These are phyloP conservation scores for Phytophthora agathidicida DNA, from an alignment of 352 stramenopile species.

Conservation along the genomic window DNA sequence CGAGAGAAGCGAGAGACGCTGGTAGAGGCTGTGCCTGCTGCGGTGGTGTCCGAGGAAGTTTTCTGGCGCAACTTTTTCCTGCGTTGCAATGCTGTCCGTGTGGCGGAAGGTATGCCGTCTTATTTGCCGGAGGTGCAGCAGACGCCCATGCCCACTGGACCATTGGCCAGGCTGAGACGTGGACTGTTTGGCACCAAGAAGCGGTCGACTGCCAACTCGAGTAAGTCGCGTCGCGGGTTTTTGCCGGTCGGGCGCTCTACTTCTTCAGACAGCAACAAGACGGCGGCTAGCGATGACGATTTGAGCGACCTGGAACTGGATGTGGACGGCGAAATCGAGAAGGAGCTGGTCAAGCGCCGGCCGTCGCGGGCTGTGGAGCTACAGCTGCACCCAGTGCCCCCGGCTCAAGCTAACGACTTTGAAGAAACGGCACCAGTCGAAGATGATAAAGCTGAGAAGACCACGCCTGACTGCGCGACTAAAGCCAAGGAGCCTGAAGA, in stretches of 20 bases:
- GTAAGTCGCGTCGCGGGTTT: constrained; percentile 43
- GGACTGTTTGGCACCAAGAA: constrained; percentile 56
- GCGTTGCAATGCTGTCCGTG: constrained; percentile 60
- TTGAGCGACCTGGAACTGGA: constrained; percentile 69
- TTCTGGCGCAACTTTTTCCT: constrained; percentile 84
- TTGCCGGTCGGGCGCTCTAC: constrained; percentile 28
- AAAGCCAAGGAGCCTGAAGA: constrained; percentile 24
- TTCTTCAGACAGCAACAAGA: constrained; percentile 40
- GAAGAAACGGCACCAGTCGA: constrained; percentile 1
- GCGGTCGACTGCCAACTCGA: constrained; percentile 36
- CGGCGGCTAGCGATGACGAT: constrained; percentile 34
- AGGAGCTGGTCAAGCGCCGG: constrained; percentile 60
- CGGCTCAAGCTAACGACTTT: constrained; percentile 13
- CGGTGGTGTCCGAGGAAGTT: constrained; percentile 52
- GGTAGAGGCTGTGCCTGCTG: constrained; percentile 37
- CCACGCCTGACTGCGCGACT: not conserved
- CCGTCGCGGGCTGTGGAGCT: constrained; percentile 52
- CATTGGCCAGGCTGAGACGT: constrained; percentile 58
- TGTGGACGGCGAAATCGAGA: constrained; percentile 76
- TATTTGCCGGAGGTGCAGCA: constrained; percentile 57
- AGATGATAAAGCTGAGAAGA: constrained; percentile 20
- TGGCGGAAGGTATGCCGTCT: constrained; percentile 40
- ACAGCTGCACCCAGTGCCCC: constrained; percentile 8
- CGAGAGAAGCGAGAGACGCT: constrained; percentile 64
- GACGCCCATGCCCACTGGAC: constrained; percentile 16